Evolutionary conservation across 2,329 filamentous ascomycete genomes (phyloP).

Genomic region (Scedosporium aurantiacum): DNA sequence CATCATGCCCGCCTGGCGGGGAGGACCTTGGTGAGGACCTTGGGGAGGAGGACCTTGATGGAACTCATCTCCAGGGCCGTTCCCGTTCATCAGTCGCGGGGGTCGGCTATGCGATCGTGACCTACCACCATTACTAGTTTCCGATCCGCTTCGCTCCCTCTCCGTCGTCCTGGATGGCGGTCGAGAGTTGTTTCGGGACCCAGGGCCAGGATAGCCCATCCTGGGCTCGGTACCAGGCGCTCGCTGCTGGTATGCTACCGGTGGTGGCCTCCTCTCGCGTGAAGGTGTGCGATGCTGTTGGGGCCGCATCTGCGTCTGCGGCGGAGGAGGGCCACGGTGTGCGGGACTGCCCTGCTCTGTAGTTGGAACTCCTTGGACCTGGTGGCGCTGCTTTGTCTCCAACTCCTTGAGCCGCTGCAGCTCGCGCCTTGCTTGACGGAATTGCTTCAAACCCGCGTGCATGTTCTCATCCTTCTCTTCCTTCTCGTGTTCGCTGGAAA

Average conservation of each 20-base stretch:
- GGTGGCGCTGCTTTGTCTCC: constrained; percentile 34
- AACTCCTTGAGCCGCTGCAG: constrained; percentile 44
- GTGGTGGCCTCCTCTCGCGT: constrained; percentile 33
- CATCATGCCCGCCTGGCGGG: constrained; percentile 21
- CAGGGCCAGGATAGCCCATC: constrained; percentile 16
- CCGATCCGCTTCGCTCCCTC: constrained; percentile 43
- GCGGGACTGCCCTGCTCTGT: not conserved
- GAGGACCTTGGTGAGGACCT: constrained; percentile 6
- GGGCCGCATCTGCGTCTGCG: constrained; percentile 4
- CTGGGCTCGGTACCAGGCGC: constrained; percentile 31
- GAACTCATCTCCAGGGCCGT: constrained; percentile 14
- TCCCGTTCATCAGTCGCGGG: constrained; percentile 22
- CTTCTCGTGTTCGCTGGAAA: constrained; percentile 14
- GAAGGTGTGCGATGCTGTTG: constrained; percentile 24
- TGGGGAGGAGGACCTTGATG: constrained; percentile 9
- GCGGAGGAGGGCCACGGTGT: constrained; percentile 1
- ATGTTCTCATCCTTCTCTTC: constrained; percentile 25
- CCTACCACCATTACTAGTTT: constrained; percentile 35
- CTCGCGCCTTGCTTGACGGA: constrained; percentile 46
- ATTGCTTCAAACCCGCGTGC: constrained; percentile 43
- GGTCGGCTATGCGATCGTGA: constrained; percentile 28
- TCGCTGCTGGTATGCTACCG: constrained; percentile 28
- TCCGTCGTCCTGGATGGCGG: constrained; percentile 25
- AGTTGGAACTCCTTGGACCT: constrained; percentile 14
- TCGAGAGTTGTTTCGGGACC: constrained; percentile 16